Evolutionary conservation across 2,329 filamentous ascomycete genomes (phyloP), one percentile per base, ranked within the genome.

Genomic region (Periconia sp.): DNA sequence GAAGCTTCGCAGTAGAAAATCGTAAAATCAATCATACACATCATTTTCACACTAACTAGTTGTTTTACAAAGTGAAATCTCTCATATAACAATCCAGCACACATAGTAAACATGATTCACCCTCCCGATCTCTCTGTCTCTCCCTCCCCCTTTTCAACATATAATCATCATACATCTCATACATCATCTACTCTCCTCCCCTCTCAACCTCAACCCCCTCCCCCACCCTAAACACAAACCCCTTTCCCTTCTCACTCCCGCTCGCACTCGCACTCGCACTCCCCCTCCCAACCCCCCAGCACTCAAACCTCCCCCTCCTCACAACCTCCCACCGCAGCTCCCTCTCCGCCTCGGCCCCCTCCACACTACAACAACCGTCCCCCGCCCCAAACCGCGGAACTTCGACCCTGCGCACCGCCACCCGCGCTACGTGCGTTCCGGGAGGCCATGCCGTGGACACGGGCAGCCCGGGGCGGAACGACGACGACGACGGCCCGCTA

Each of bases 291-390:
- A 68, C 52, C 48, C 34, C 64, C 57, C 59, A 63, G 24, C 44
- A 56, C 48, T 66, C 69, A 50, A 73, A 74, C 36, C 59, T 49
- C 7, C 63, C 68, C 41, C 61, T 50, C 15, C 54, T 50, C 6
- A 74, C 69, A 10, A 70, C 67, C 17, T 65, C 59, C 61, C 67
- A 63, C 35, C 73, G 49, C 44, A 59, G 51, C 38, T 17, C 48
- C 7, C 54, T 57, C 50, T 76, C 72, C 11, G 45, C 49, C 39
- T 62, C 52, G 1, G 69, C 71, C 40, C 74, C 68, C 34, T 69
- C 62, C 0, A 70, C 50, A 49, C 68, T 71, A 16, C 73, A n/a
- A n/a, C n/a, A n/a, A n/a, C n/a, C n/a, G n/a, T n/a, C 60, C 7
- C 57, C 68, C 4, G 62, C 47, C 7, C 65, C 63, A 41, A 77